Conservation (phyloP, 1,284 basidiomycete genomes). For the Apiotrichum gracile region DNA sequence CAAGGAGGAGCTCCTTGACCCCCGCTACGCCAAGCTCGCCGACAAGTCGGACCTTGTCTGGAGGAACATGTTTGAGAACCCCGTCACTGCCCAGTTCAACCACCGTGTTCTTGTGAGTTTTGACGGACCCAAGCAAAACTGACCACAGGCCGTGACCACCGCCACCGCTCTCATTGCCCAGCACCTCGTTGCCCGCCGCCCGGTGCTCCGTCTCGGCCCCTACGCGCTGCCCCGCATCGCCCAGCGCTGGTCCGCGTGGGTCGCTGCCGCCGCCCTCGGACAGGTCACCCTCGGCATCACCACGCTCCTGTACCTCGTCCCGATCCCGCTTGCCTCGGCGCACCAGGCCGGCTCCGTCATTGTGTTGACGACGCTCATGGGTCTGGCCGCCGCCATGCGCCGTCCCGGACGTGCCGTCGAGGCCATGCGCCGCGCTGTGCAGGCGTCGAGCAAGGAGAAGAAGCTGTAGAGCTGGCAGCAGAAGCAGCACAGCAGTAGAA, state of each 20-base stretch:
- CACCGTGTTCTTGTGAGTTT: constrained; percentile 77
- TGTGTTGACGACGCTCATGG: constrained; percentile 77
- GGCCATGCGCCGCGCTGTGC: constrained; percentile 13
- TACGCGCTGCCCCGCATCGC: constrained; percentile 63
- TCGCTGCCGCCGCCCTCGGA: constrained; percentile 74
- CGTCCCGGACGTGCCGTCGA: constrained; percentile 63
- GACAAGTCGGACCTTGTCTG: constrained; percentile 76
- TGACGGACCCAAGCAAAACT: not conserved
- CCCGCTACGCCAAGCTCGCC: constrained; percentile 61
- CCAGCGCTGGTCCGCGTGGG: constrained; percentile 58
- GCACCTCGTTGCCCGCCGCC: constrained; percentile 56
- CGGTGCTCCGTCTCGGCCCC: constrained; percentile 50
- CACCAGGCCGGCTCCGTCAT: constrained; percentile 94
- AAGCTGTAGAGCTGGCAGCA: not conserved
- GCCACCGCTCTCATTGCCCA: constrained; percentile 65
- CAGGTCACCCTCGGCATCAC: constrained; percentile 87
- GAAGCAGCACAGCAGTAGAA: no score
- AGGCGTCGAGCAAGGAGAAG: not conserved
- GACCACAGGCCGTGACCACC: constrained; percentile 67
- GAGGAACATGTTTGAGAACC: constrained; percentile 94
- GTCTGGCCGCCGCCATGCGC: constrained; percentile 66
- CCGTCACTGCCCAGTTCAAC: constrained; percentile 94
- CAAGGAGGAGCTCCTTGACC: constrained; percentile 71
- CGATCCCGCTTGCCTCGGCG: constrained; percentile 80
- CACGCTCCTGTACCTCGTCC: constrained; percentile 90